Evolutionary conservation across 306 rosid genomes (phyloP).

Genomic region (Luffa aegyptiaca): DNA sequence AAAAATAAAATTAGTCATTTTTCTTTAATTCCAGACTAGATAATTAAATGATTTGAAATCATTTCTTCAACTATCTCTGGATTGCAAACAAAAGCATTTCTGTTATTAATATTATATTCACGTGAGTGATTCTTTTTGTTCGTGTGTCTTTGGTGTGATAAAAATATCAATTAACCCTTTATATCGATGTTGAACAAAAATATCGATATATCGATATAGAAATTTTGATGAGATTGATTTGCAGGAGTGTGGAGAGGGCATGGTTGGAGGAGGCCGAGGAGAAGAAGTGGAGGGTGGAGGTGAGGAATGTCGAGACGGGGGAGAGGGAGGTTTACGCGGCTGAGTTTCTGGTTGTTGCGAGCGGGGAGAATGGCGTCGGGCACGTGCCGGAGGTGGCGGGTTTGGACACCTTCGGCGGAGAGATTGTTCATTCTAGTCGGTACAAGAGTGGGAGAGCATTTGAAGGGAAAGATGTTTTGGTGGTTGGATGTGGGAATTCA

Average conservation of each 20-base stretch:
- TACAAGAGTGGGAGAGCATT: slow-evolving; percentile 6
- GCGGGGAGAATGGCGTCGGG: slow-evolving; percentile 16
- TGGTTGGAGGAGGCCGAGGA: neutral
- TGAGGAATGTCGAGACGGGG: neutral
- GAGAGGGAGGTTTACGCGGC: neutral
- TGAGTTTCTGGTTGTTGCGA: slow-evolving; percentile 22
- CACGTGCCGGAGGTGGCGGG: slow-evolving; percentile 12
- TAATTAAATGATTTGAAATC: no score
- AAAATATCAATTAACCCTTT: neutral
- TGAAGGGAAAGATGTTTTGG: slow-evolving; percentile 16
- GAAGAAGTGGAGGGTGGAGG: slow-evolving; percentile 17
- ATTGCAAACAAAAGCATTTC: no score
- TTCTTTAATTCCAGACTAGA: no score
- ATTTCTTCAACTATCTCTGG: no score
- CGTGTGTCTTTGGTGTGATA: no score
- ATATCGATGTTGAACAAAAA: no score
- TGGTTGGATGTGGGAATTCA: slow-evolving; percentile 28
- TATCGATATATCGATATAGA: no score
- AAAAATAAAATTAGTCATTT: no score
- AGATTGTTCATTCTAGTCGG: slow-evolving; percentile 6
- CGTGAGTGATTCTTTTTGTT: neutral
- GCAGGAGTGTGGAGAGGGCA: slow-evolving; percentile 1
- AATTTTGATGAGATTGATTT: neutral
- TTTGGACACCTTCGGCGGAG: slow-evolving; percentile 14
- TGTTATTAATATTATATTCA: neutral